Evolutionary conservation across 116 monocot species (phyloP).

Genomic region (Phalaenopsis hybrid): DNA sequence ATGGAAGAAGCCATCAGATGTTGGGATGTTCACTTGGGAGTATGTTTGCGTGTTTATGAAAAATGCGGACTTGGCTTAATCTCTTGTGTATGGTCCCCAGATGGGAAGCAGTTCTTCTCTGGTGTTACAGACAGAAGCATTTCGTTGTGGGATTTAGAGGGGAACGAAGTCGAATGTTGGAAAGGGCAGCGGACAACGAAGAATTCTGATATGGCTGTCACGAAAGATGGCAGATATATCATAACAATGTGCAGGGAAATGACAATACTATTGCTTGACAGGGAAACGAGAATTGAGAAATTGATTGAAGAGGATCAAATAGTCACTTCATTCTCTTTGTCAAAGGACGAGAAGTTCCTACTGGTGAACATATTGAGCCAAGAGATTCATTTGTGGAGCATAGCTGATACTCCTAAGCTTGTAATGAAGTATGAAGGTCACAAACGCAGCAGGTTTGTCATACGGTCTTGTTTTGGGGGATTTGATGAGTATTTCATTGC

Average conservation of each 20-base stretch:
- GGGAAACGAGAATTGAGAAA: conserved; percentile 45
- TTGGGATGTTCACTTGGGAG: conserved; percentile 62
- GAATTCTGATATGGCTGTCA: conserved; percentile 57
- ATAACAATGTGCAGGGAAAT: conserved; percentile 49
- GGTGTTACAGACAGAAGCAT: conserved; percentile 54
- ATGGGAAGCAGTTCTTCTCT: conserved; percentile 54
- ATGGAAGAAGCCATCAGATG: conserved; percentile 62
- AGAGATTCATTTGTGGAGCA: conserved; percentile 87
- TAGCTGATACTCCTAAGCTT: conserved; percentile 34
- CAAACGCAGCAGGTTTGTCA: conserved; percentile 59
- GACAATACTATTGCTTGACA: conserved; percentile 53
- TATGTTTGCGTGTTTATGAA: conserved; percentile 51
- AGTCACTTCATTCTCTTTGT: conserved; percentile 72
- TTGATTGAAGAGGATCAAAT: conserved; percentile 55
- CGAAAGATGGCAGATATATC: conserved; percentile 51
- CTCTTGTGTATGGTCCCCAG: conserved; percentile 78
- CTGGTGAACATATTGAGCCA: conserved; percentile 68
- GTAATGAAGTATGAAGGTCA: conserved; percentile 64
- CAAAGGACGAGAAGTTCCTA: conserved; percentile 64
- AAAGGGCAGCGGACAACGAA: conserved; percentile 50
- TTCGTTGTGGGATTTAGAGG: conserved; percentile 57
- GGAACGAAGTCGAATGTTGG: conserved; percentile 56
- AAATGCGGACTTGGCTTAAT: conserved; percentile 45
- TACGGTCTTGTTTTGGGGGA: conserved; percentile 93
- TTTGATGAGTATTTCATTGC: conserved; percentile 69